A percentile compares a stretch with the other conserved stretches of the same genome.
Evolutionary conservation across 106 monocot genomes (phyloP).

Genomic region (Acanthochlamys bracteata): DNA sequence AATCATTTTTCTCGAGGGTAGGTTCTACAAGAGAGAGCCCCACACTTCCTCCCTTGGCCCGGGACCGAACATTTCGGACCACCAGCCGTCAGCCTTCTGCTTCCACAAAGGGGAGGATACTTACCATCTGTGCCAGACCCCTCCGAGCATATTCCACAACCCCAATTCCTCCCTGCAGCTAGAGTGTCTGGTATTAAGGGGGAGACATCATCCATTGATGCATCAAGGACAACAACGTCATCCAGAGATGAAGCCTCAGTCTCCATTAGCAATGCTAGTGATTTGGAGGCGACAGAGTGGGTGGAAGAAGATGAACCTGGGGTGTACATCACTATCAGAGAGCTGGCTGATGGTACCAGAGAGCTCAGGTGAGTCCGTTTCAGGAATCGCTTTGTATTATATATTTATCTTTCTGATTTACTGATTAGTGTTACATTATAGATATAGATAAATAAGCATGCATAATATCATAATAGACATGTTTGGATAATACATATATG

Average conservation of each 20-base stretch:
- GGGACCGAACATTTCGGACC: slow-evolving; percentile 6
- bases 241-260: slow-evolving; percentile 70
- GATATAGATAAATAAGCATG: too few relatives aligned
- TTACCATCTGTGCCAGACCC: slow-evolving; percentile 57
- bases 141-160: slow-evolving; percentile 53
- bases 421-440: too few relatives aligned
- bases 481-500: too few relatives aligned
- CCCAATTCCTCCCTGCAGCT: slow-evolving; percentile 21
- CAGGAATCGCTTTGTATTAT: slow-evolving; percentile 75
- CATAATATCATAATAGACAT: too few relatives aligned
- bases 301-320: slow-evolving; percentile 95
- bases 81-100: slow-evolving; percentile 13
- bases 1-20: slow-evolving; percentile 56
- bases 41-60: slow-evolving; percentile 10
- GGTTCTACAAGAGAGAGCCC: slow-evolving; percentile 79
- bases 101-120: slow-evolving; percentile 8
- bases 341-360: slow-evolving; percentile 66
- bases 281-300: slow-evolving; percentile 78
- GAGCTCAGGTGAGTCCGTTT: slow-evolving; percentile 88
- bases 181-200: slow-evolving; percentile 3
- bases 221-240: slow-evolving; percentile 69
- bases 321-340: slow-evolving; percentile 80
- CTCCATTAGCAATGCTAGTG: slow-evolving; percentile 71
- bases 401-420: too few relatives aligned
- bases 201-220: slow-evolving; percentile 32